A percentile compares a stretch with the other conserved stretches of the same genome.
Conservation (phyloP, 768 basidiomycete genomes). For the Mycena floridula region DNA sequence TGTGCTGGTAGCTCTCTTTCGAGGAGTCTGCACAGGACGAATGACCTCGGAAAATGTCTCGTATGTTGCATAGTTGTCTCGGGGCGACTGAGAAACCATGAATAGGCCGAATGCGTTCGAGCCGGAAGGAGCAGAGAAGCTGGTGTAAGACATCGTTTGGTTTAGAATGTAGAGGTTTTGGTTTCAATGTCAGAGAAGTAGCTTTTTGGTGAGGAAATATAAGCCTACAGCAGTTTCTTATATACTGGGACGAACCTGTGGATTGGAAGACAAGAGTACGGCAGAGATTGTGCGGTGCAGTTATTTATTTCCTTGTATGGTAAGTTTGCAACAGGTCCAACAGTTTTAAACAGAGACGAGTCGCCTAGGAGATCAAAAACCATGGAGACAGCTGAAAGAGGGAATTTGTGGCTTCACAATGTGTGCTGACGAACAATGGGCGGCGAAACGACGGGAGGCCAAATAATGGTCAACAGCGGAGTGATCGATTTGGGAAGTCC, state of each 20-base stretch:
- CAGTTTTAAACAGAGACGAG: background rate
- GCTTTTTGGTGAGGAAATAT: background rate
- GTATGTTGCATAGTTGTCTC: slow-evolving; percentile 31
- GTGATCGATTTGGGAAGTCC: too few species aligned
- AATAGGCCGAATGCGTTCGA: slow-evolving; percentile 30
- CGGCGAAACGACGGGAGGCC: background rate
- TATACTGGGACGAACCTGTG: background rate
- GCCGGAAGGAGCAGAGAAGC: slow-evolving; percentile 19
- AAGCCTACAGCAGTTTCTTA: background rate
- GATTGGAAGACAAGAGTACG: background rate
- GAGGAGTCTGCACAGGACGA: background rate
- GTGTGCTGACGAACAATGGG: background rate
- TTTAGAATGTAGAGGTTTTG: too few species aligned
- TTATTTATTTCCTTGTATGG: too few species aligned
- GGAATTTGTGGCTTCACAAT: background rate
- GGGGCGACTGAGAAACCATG: slow-evolving; percentile 27
- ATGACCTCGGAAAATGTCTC: slow-evolving; percentile 20
- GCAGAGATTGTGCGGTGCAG: background rate
- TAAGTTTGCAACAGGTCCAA: background rate
- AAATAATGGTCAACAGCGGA: background rate
- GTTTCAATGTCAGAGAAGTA: too few species aligned
- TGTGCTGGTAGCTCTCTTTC: background rate
- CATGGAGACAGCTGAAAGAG: background rate
- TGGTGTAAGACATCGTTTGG: slow-evolving; percentile 21
- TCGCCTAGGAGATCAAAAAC: background rate